Evolutionary conservation across 345 rosid genomes (phyloP), one percentile per base, ranked within the genome.

Genomic region (Balakata baccata): DNA sequence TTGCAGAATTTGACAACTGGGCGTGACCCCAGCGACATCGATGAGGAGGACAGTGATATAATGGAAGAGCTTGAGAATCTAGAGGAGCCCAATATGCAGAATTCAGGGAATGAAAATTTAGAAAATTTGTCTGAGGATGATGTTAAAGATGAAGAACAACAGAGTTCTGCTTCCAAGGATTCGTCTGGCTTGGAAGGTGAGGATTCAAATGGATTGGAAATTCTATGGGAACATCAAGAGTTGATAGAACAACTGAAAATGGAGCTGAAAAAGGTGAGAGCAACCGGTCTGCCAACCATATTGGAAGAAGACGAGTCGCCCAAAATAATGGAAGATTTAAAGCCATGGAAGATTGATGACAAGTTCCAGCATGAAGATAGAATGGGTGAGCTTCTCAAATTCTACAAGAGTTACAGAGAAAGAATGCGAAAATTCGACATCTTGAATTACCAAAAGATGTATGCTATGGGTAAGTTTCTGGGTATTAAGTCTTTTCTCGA

Each of bases 261-360:
- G 93, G 99, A 95, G 84, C 81, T 95, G 80, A 91, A 88, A 77
- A 95, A 90, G 81, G 97, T 84, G 9, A 95, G 80, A 82, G 94
- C 94, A 8, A 87, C 88, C 6, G 92, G 96, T 54, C 87, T 95
- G 66, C 89, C 93, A 7, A 95, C 98, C 20, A 89, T 91, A 34
- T 76, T 70, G 3, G 99, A 95, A 75, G 96, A 92, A 38, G 92
- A 87, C 3, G 96, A 90, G 72, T 86, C 81, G 43, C 96, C 97
- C 0, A 87, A 86, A 52, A 85, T 91, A 63, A 86, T 82, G 81
- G 97, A 91, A 64, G 94, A 89, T 83, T 83, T 95, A 66, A 95
- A 89, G 81, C 98, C 98, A 59, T 92, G 94, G 96, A 95, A 87
- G 79, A 92, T 95, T 18, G 93, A 94, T 54, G 93, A 90, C 58